These are phyloP conservation scores for Marasmius fiardii DNA, from an alignment of 1,284 basidiomycete genomes.

Conservation along the genomic window DNA sequence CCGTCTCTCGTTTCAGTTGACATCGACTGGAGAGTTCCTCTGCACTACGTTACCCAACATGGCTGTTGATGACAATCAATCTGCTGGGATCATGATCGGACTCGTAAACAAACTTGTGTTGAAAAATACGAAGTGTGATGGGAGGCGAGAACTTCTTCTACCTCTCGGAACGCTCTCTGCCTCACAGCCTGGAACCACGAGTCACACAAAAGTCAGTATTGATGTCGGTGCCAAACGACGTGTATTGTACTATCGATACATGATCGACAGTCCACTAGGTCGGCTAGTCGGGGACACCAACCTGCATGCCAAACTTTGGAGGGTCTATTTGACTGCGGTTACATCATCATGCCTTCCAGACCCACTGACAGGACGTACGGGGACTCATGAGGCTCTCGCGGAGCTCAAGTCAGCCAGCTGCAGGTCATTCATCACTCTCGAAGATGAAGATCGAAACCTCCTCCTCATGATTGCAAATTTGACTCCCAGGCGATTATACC, in stretches of 20 bases:
- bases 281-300: slow-evolving; percentile 30
- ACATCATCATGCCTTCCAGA: slow-evolving; percentile 40
- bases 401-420: slow-evolving; percentile 33
- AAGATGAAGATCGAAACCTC: slow-evolving; percentile 23
- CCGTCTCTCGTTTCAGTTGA: slow-evolving; percentile 33
- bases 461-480: slow-evolving; percentile 31
- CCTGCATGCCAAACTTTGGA: slow-evolving; percentile 33
- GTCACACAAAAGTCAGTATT: slow-evolving; percentile 26
- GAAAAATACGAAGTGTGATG: slow-evolving; percentile 10
- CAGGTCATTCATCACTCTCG: slow-evolving; percentile 34
- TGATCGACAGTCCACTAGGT: slow-evolving; percentile 34
- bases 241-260: slow-evolving; percentile 31
- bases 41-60: slow-evolving; percentile 32
- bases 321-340: slow-evolving; percentile 42
- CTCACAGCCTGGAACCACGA: neutral
- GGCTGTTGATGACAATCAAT: slow-evolving; percentile 31
- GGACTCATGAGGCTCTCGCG: slow-evolving; percentile 41
- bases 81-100: slow-evolving; percentile 35
- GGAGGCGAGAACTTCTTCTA: slow-evolving; percentile 26
- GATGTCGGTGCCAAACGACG: slow-evolving; percentile 12
- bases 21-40: slow-evolving; percentile 22
- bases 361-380: slow-evolving; percentile 40
- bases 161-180: slow-evolving; percentile 28
- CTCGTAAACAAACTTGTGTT: slow-evolving; percentile 38
- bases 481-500: slow-evolving; percentile 32